Evolutionary conservation across 1,139 yeast species (phyloP).

Genomic region (Diutina sp.): DNA sequence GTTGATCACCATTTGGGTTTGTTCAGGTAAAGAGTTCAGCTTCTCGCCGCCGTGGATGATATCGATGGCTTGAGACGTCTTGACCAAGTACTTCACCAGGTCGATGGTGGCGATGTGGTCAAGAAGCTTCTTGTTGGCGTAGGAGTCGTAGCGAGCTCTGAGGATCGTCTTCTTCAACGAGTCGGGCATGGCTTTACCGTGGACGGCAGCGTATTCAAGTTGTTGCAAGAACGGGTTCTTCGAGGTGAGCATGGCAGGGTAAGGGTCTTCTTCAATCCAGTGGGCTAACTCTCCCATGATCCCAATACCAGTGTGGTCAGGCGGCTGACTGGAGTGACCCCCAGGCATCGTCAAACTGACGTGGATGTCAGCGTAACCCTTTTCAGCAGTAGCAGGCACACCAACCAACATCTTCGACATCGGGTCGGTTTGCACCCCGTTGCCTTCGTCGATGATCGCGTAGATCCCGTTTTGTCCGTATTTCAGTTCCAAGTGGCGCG

Average conservation of each 20-base stretch:
- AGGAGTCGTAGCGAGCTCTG: constrained; percentile 24
- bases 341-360: constrained; percentile 31
- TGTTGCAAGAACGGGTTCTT: constrained; percentile 28
- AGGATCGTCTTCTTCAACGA: constrained; percentile 21
- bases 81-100: constrained; percentile 28
- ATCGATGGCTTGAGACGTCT: constrained; percentile 62
- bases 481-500: constrained; percentile 14
- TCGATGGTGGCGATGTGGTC: constrained; percentile 14
- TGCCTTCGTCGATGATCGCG: constrained; percentile 35
- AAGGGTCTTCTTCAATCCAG: constrained; percentile 23
- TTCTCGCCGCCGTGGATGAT: constrained; percentile 58
- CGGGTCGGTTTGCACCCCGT: constrained; percentile 16
- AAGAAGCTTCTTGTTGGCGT: constrained; percentile 29
- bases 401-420: constrained; percentile 37
- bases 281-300: constrained; percentile 26
- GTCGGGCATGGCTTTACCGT: constrained; percentile 28
- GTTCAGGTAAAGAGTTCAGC: constrained; percentile 65
- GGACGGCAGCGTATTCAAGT: constrained; percentile 33
- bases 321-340: constrained; percentile 38
- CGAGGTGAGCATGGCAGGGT: constrained; percentile 21
- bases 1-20: constrained; percentile 40
- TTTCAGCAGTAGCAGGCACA: constrained; percentile 39
- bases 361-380: constrained; percentile 27
- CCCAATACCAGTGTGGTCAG: constrained; percentile 35
- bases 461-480: constrained; percentile 29